A percentile compares a stretch with the other conserved stretches of the same genome.
Evolutionary conservation across 805 yeast genomes (phyloP).

Genomic region (Tetrapisispora nanseiensis): DNA sequence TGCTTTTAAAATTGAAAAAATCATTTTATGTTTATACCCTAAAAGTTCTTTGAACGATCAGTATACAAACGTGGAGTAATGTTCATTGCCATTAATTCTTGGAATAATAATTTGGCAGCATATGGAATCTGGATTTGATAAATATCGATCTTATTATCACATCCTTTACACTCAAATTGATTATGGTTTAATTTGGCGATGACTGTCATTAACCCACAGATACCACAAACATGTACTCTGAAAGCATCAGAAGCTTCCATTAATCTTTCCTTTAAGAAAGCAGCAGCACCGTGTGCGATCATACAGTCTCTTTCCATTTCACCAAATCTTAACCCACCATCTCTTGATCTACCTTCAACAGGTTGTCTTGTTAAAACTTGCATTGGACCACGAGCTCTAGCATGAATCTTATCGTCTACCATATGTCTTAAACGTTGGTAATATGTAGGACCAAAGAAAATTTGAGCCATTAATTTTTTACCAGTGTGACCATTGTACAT

Average conservation of each 20-base stretch:
- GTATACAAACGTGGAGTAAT: slow-evolving; percentile 95
- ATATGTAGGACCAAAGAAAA: slow-evolving; percentile 98
- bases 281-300: slow-evolving; percentile 99
- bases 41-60: slow-evolving; percentile 52
- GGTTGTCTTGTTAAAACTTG: slow-evolving; percentile 98
- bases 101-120: slow-evolving; percentile 96
- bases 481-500: slow-evolving; percentile 99
- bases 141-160: slow-evolving; percentile 96
- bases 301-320: slow-evolving; percentile 99
- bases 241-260: slow-evolving; percentile 99
- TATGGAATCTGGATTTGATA: slow-evolving; percentile 97
- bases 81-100: slow-evolving; percentile 99
- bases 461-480: slow-evolving; percentile 93
- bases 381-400: slow-evolving; percentile 98
- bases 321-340: slow-evolving; percentile 98
- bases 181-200: slow-evolving; percentile 95
- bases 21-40: slow-evolving; percentile 5
- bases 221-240: slow-evolving; percentile 95
- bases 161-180: slow-evolving; percentile 96
- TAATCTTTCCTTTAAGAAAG: slow-evolving; percentile 91
- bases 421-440: slow-evolving; percentile 97
- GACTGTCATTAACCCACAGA: slow-evolving; percentile 97
- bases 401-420: slow-evolving; percentile 99
- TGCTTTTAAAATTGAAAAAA: too few species aligned
- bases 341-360: slow-evolving; percentile 97